phyloP scores from a whole-genome alignment of 768 basidiomycete species.

The Mycena floridula region DNA sequence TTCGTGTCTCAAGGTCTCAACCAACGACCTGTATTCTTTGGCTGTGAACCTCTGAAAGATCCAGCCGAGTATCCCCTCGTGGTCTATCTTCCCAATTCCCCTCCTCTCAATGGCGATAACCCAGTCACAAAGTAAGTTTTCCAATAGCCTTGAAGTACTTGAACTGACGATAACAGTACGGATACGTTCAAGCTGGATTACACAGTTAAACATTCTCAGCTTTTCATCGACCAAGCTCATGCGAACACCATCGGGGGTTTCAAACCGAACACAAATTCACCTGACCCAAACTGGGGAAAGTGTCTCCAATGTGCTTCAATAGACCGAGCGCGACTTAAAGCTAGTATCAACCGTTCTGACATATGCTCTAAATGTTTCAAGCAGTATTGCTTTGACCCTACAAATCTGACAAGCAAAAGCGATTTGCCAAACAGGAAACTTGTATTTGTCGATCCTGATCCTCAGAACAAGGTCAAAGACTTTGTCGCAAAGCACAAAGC shows the following conservation, averaged over 20 bases:
- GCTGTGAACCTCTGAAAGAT: constrained; percentile 48
- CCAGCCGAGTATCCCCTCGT: constrained; percentile 59
- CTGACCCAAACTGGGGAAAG: constrained; percentile 48
- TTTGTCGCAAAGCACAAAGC: too few species aligned
- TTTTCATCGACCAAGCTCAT: constrained; percentile 60
- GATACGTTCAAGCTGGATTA: constrained; percentile 59
- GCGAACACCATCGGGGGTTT: constrained; percentile 55
- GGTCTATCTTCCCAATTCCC: constrained; percentile 73
- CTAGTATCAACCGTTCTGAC: constrained; percentile 17
- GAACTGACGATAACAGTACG: too few species aligned
- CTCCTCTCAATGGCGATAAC: constrained; percentile 53
- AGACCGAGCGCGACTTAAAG: constrained; percentile 22
- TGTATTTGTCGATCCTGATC: constrained; percentile 49
- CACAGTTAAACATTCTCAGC: constrained; percentile 39
- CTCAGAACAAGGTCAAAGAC: constrained; percentile 36
- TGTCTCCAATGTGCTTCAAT: constrained; percentile 45
- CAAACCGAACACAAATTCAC: constrained; percentile 45
- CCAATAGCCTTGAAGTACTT: background rate
- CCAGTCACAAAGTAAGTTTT: constrained; percentile 59
- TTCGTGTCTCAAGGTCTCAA: constrained; percentile 61
- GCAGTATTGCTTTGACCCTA: constrained; percentile 28
- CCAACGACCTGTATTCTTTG: constrained; percentile 71
- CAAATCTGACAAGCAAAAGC: constrained; percentile 8
- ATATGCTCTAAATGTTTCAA: constrained; percentile 22
- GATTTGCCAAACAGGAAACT: constrained; percentile 31